Evolutionary conservation across 257 asterid species (phyloP).

Genomic region (Avicennia marina): DNA sequence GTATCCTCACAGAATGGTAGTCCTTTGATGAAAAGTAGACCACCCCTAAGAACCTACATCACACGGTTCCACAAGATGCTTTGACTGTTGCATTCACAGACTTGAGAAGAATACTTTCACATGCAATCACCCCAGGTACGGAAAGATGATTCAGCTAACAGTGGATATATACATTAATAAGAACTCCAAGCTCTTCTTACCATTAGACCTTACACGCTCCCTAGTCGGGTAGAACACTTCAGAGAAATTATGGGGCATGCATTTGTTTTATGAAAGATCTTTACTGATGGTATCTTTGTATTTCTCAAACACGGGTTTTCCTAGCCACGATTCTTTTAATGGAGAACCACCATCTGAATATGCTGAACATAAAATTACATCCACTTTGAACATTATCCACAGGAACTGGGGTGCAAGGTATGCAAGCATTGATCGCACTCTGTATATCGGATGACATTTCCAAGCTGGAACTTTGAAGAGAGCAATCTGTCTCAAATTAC

Average conservation of each 20-base stretch:
- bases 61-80: conserved; percentile 17
- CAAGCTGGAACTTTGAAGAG: conserved; percentile 28
- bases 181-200: not conserved
- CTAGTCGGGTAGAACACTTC: not conserved
- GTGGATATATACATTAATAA: conserved; percentile 19
- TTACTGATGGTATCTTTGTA: conserved; percentile 6
- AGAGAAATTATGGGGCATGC: no score
- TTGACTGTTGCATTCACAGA: conserved; percentile 10
- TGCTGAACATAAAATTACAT: conserved; percentile 33
- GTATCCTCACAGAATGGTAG: conserved; percentile 15
- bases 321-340: conserved; percentile 33
- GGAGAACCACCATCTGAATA: conserved; percentile 40
- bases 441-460: conserved; percentile 45
- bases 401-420: conserved; percentile 20
- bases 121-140: not conserved
- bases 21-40: conserved; percentile 25
- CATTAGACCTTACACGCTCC: not conserved
- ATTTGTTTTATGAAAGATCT: no score
- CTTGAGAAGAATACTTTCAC: conserved; percentile 4
- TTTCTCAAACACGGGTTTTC: conserved; percentile 19
- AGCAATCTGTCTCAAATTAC: conserved; percentile 30
- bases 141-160: conserved; percentile 8
- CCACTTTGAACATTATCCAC: conserved; percentile 23
- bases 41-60: conserved; percentile 20
- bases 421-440: conserved; percentile 28